Conservation (phyloP, 2,329 filamentous ascomycete species). For the Incumbomyces delicatus region DNA sequence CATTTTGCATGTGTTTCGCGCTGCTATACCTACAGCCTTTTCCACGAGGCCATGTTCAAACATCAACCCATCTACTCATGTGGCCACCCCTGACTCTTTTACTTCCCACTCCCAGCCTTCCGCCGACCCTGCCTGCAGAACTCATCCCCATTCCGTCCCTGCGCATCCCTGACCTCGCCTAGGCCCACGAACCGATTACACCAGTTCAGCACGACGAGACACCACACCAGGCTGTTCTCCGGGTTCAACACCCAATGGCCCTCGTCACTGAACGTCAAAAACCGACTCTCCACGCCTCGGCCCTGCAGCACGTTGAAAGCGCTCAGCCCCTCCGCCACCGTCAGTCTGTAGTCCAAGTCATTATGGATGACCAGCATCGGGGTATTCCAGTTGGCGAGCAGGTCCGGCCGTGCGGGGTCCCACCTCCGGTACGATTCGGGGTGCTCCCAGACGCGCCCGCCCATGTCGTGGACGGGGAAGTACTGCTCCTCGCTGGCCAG, state of each 20-base stretch:
- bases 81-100: too few species aligned
- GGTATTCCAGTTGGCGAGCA: conserved; percentile 63
- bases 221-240: conserved; percentile 87
- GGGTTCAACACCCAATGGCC: conserved; percentile 80
- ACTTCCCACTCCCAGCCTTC: conserved; percentile 4
- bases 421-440: conserved; percentile 44
- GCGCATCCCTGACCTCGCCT: conserved; percentile 32
- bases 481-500: conserved; percentile 45
- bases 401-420: conserved; percentile 43
- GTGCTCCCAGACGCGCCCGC: conserved; percentile 41
- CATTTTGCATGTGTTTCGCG: too few species aligned
- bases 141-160: conserved; percentile 18
- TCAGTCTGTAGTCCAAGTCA: conserved; percentile 79
- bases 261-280: conserved; percentile 73
- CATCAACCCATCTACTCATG: too few species aligned
- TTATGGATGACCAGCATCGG: conserved; percentile 86
- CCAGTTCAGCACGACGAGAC: conserved; percentile 73
- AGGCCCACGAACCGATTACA: conserved; percentile 52
- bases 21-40: too few species aligned
- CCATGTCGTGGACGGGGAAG: conserved; percentile 45
- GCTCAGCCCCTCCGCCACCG: conserved; percentile 72
- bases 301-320: conserved; percentile 81
- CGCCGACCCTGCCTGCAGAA: conserved; percentile 11
- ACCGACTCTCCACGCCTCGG: conserved; percentile 62
- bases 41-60: too few species aligned